A percentile compares a stretch with the other conserved stretches of the same genome.
Evolutionary conservation across 768 basidiomycete species (phyloP).

Genomic region (Leccinellum rugosiceps): DNA sequence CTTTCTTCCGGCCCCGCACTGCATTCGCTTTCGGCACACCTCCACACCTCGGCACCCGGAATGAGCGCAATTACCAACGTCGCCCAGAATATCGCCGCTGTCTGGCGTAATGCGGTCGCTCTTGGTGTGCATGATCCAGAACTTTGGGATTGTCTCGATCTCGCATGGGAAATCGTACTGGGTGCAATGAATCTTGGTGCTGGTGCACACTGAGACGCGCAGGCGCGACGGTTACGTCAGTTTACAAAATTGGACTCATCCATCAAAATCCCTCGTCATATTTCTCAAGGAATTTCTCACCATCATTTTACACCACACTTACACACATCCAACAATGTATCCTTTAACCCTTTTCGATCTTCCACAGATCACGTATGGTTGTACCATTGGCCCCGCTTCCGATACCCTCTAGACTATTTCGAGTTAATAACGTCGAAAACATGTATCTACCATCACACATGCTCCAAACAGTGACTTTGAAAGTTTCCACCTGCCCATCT

Average conservation of each 20-base stretch:
- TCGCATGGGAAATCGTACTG: slow-evolving; percentile 66
- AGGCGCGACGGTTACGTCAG: slow-evolving; percentile 17
- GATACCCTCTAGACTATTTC: slow-evolving; percentile 32
- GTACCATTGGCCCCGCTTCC: slow-evolving; percentile 16
- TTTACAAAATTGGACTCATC: slow-evolving; percentile 18
- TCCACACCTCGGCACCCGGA: slow-evolving; percentile 44
- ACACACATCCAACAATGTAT: slow-evolving; percentile 24
- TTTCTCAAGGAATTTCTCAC: slow-evolving; percentile 21
- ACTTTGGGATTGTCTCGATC: slow-evolving; percentile 65
- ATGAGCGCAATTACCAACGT: slow-evolving; percentile 47
- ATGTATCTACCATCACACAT: slow-evolving; percentile 29
- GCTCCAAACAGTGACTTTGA: slow-evolving; percentile 6
- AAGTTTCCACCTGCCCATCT: neutral
- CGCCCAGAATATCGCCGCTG: slow-evolving; percentile 50
- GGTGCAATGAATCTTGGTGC: slow-evolving; percentile 54
- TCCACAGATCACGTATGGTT: slow-evolving; percentile 19
- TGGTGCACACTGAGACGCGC: slow-evolving; percentile 33
- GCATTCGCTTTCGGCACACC: slow-evolving; percentile 53
- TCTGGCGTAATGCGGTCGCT: slow-evolving; percentile 70
- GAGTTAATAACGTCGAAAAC: slow-evolving; percentile 26
- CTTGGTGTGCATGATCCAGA: slow-evolving; percentile 65
- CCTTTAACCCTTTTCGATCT: slow-evolving; percentile 15
- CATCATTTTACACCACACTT: slow-evolving; percentile 23
- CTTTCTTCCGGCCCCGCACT: slow-evolving; percentile 49
- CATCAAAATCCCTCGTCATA: slow-evolving; percentile 11